These are phyloP conservation scores for Crithidia thermophila DNA, from an alignment of 208 protist genomes.

Conservation along the genomic window DNA sequence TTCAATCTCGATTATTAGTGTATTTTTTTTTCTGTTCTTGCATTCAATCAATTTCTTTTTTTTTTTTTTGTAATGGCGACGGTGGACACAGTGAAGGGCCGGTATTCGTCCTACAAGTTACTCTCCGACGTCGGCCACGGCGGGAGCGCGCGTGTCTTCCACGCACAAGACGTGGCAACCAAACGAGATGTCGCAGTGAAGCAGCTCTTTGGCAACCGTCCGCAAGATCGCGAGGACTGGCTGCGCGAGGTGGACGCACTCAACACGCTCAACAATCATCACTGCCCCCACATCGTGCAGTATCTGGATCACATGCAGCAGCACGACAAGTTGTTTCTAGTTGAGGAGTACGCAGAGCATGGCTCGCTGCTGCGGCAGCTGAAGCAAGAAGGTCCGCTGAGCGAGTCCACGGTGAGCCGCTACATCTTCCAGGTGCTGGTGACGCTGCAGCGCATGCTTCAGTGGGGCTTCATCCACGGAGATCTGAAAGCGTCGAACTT, in stretches of 20 bases:
- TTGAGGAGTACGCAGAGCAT: constrained; percentile 72
- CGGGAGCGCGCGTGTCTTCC: constrained; percentile 76
- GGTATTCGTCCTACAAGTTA: constrained; percentile 82
- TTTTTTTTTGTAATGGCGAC: constrained; percentile 20
- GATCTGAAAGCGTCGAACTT: constrained; percentile 92
- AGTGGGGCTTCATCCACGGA: constrained; percentile 70
- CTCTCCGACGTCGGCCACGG: constrained; percentile 74
- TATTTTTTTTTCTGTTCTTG: constrained; percentile 5
- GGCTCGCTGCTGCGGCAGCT: constrained; percentile 67
- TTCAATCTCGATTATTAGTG: no score
- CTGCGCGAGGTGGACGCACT: constrained; percentile 74
- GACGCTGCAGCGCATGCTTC: constrained; percentile 24
- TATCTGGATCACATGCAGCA: constrained; percentile 85
- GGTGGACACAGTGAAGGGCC: constrained; percentile 62
- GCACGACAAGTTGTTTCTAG: constrained; percentile 63
- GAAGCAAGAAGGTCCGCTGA: constrained; percentile 8
- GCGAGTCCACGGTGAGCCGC: constrained; percentile 11
- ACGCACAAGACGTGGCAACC: constrained; percentile 56
- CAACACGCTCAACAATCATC: constrained; percentile 44
- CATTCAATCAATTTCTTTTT: constrained; percentile 13
- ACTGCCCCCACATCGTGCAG: constrained; percentile 56
- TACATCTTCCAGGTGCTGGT: constrained; percentile 26
- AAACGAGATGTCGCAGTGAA: constrained; percentile 70
- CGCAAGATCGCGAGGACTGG: constrained; percentile 55
- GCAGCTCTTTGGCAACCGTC: constrained; percentile 42